Conservation (phyloP, 1,139 yeast species). For the Magnusiomyces paraingens region DNA sequence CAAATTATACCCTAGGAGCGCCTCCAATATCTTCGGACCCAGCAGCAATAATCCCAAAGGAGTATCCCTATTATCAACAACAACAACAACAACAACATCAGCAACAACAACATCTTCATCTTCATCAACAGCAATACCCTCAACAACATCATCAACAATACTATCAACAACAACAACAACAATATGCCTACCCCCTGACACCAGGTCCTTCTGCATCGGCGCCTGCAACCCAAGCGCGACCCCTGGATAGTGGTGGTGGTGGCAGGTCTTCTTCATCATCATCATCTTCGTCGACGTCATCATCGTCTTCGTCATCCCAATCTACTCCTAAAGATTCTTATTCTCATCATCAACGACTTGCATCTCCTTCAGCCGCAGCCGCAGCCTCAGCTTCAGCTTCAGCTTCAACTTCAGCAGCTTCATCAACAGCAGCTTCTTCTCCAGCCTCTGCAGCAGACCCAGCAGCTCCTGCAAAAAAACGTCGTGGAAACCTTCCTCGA, state of each 20-base stretch:
- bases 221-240: not conserved
- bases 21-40: not conserved
- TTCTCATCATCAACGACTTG: not conserved
- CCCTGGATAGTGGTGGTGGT: no score
- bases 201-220: conserved; percentile 4
- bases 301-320: not conserved
- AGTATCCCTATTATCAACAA: not conserved
- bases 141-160: not conserved
- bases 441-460: not conserved
- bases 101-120: not conserved
- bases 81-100: not conserved
- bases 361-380: not conserved
- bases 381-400: no score
- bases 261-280: no score
- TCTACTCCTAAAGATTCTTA: not conserved
- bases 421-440: not conserved
- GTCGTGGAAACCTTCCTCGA: conserved; percentile 79
- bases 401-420: no score
- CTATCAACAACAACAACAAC: not conserved
- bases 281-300: conserved; percentile 1
- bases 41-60: not conserved
- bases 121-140: not conserved
- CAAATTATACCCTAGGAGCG: not conserved
- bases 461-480: conserved; percentile 24
- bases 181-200: not conserved